Conservation (phyloP, 805 yeast species). For the Kodamaea jinghongensis region DNA sequence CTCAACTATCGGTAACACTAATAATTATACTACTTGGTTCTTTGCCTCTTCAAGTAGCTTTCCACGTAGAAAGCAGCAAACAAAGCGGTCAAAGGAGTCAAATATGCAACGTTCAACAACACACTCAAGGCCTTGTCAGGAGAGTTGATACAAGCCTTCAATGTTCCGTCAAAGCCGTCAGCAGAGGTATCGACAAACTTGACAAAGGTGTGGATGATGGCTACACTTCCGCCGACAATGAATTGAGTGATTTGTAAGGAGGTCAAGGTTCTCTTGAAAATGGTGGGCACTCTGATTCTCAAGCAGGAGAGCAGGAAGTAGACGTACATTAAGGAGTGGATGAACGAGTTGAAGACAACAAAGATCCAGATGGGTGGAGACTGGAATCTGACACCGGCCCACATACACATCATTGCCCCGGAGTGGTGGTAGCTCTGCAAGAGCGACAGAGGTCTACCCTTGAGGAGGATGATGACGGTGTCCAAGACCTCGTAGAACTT, state of each 20-base stretch:
- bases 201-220: slow-evolving; percentile 61
- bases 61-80: slow-evolving; percentile 66
- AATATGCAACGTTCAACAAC: slow-evolving; percentile 58
- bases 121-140: slow-evolving; percentile 64
- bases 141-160: slow-evolving; percentile 49
- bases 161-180: slow-evolving; percentile 31
- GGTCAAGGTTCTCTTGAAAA: slow-evolving; percentile 59
- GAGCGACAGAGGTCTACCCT: slow-evolving; percentile 64
- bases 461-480: slow-evolving; percentile 62
- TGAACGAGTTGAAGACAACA: slow-evolving; percentile 76
- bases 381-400: slow-evolving; percentile 69
- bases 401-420: slow-evolving; percentile 79
- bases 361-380: slow-evolving; percentile 81
- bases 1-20: too few species aligned
- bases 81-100: slow-evolving; percentile 64
- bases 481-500: slow-evolving; percentile 72
- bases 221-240: slow-evolving; percentile 64
- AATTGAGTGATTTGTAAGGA: slow-evolving; percentile 69
- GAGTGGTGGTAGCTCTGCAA: slow-evolving; percentile 76
- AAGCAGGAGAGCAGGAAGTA: slow-evolving; percentile 63
- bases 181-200: slow-evolving; percentile 48
- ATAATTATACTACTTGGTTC: too few species aligned
- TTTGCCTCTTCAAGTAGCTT: slow-evolving; percentile 41
- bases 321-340: slow-evolving; percentile 71
- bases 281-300: slow-evolving; percentile 53